phyloP scores from a whole-genome alignment of 2,329 filamentous ascomycete genomes.

The Xylaria multiplex region DNA sequence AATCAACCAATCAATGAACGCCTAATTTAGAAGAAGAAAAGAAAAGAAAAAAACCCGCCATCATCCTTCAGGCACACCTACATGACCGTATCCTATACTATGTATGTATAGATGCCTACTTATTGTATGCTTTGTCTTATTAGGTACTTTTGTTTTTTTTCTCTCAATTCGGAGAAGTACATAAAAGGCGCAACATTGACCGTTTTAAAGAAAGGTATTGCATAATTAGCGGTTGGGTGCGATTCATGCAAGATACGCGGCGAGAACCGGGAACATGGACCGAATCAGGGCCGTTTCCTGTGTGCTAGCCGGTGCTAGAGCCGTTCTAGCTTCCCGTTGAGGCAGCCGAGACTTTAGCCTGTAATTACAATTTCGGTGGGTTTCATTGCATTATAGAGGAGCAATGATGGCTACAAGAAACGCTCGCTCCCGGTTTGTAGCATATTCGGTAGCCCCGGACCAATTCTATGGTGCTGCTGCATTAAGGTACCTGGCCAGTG shows the following conservation, averaged over 20 bases:
- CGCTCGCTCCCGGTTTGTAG: constrained; percentile 27
- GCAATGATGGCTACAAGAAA: constrained; percentile 21
- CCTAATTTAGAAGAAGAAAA: too few species aligned
- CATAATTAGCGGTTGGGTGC: constrained; percentile 8
- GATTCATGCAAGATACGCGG: constrained; percentile 34
- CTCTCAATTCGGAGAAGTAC: too few species aligned
- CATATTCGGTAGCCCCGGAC: constrained; percentile 42
- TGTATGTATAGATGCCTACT: background rate
- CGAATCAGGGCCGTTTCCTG: constrained; percentile 40
- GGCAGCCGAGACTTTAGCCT: constrained; percentile 44
- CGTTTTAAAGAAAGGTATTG: background rate
- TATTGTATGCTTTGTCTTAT: too few species aligned
- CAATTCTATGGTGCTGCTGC: constrained; percentile 13
- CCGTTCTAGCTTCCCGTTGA: constrained; percentile 29
- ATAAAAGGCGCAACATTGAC: constrained; percentile 15
- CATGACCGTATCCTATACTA: background rate
- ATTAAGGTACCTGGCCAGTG: constrained; percentile 3
- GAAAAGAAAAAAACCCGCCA: too few species aligned
- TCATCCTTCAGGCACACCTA: background rate
- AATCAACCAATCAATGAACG: constrained; percentile 1
- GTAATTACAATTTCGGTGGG: constrained; percentile 37
- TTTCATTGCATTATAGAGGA: constrained; percentile 30
- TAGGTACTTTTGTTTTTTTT: too few species aligned
- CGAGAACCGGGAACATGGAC: constrained; percentile 40
- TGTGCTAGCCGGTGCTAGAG: constrained; percentile 26